These are phyloP conservation scores for Dioszegia crocea DNA, from an alignment of 768 basidiomycete genomes.

Conservation along the genomic window DNA sequence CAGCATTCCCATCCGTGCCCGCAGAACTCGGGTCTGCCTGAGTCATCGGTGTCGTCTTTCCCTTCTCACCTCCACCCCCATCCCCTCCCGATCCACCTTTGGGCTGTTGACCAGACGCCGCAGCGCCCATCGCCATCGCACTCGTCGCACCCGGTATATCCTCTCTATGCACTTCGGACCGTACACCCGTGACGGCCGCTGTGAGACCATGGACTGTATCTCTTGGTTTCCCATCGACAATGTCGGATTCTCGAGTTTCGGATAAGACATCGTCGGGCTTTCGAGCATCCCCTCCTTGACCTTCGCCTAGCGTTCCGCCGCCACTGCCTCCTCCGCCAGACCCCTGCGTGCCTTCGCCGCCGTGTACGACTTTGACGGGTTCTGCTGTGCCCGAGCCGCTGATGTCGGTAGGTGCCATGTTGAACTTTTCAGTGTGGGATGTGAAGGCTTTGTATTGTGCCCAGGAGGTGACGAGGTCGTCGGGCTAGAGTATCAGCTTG, in stretches of 20 bases:
- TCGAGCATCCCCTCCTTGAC: conserved; percentile 15
- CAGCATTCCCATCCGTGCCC: not conserved
- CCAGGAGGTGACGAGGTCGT: conserved; percentile 91
- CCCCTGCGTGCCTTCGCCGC: conserved; percentile 47
- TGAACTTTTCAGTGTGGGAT: conserved; percentile 50
- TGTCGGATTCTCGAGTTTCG: conserved; percentile 12
- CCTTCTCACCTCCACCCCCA: not conserved
- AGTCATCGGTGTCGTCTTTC: not conserved
- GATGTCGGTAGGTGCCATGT: conserved; percentile 45
- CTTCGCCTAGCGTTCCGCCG: conserved; percentile 49
- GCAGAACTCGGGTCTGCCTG: not conserved
- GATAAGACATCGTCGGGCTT: conserved; percentile 5
- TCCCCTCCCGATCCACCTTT: conserved; percentile 3
- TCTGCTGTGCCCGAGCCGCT: conserved; percentile 40
- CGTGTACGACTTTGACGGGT: conserved; percentile 44
- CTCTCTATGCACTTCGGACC: not conserved
- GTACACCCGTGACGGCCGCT: not conserved
- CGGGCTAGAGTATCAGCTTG: conserved; percentile 55
- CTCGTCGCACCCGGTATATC: not conserved
- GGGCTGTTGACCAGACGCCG: no score
- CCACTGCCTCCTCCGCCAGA: conserved; percentile 51
- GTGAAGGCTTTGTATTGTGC: conserved; percentile 88
- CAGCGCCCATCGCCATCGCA: no score
- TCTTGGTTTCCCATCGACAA: conserved; percentile 7
- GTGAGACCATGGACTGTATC: not conserved